These are phyloP conservation scores for Yamadazyma siamensis DNA, from an alignment of 1,139 yeast genomes.

Conservation along the genomic window DNA sequence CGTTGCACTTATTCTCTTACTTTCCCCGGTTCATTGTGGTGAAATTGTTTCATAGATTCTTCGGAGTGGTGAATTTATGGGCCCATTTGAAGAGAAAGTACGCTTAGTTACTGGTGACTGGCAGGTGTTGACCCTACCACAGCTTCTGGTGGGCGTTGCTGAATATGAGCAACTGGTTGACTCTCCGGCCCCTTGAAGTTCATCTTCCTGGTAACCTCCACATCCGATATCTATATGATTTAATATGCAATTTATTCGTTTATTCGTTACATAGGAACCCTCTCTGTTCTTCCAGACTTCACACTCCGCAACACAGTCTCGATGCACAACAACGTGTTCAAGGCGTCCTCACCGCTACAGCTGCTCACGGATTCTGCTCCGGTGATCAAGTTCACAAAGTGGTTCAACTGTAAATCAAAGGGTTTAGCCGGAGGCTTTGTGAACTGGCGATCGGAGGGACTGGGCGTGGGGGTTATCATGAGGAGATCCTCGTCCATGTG, in stretches of 20 bases:
- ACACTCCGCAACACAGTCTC: slow-evolving; percentile 38
- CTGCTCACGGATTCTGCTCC: slow-evolving; percentile 30
- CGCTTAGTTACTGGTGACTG: too few relatives aligned
- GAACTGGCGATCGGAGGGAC: slow-evolving; percentile 9
- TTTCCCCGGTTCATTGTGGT: slow-evolving; percentile 54
- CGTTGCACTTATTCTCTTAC: slow-evolving; percentile 30
- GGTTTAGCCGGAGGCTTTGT: slow-evolving; percentile 24
- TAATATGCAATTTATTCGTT: too few relatives aligned
- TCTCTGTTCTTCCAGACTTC: slow-evolving; percentile 34
- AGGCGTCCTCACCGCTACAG: slow-evolving; percentile 41
- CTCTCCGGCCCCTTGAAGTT: too few relatives aligned
- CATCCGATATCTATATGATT: too few relatives aligned
- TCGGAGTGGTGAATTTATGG: slow-evolving; percentile 39
- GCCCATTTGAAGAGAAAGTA: slow-evolving; percentile 12
- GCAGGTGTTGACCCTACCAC: too few relatives aligned
- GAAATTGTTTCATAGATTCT: slow-evolving; percentile 40
- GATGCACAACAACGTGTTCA: slow-evolving; percentile 36
- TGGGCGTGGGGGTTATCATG: slow-evolving; percentile 10
- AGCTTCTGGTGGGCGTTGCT: too few relatives aligned
- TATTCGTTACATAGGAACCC: too few relatives aligned
- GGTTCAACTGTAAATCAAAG: slow-evolving; percentile 30
- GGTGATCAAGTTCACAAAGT: slow-evolving; percentile 32
- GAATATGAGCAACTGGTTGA: too few relatives aligned
- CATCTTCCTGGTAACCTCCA: too few relatives aligned
- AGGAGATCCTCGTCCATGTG: slow-evolving; percentile 2